Percentiles rank a stretch among this genome's conserved stretches.
phyloP scores from a whole-genome alignment of 192 early-diverging fungal genomes.

The Entomortierella chlamydospora region DNA sequence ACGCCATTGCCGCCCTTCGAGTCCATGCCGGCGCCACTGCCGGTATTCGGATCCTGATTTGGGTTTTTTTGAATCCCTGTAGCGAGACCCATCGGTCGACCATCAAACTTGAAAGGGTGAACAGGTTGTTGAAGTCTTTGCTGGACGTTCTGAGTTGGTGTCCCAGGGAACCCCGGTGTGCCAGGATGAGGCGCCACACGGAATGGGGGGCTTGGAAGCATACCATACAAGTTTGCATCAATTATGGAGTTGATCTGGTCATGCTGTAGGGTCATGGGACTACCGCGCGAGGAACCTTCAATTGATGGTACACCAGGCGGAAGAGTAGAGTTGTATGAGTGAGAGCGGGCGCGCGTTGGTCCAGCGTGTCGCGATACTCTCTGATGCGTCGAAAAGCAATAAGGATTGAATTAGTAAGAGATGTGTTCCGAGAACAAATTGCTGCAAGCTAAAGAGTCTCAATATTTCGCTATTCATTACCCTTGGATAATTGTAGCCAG shows the following conservation, averaged over 20 bases:
- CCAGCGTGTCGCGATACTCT: slow-evolving; percentile 24
- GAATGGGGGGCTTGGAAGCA: slow-evolving; percentile 16
- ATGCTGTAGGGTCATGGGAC: background rate
- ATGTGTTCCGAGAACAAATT: no score
- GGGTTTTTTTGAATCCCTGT: background rate
- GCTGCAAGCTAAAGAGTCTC: no score
- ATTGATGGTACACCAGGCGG: slow-evolving; percentile 17
- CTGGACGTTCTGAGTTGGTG: background rate
- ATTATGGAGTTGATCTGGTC: slow-evolving; percentile 34
- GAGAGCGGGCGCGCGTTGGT: slow-evolving; percentile 28
- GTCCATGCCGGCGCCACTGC: slow-evolving; percentile 4
- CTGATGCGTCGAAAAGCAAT: background rate
- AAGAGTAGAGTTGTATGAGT: slow-evolving; percentile 38
- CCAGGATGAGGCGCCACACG: background rate
- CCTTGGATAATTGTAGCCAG: slow-evolving; percentile 56
- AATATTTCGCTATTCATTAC: slow-evolving; percentile 14
- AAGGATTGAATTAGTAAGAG: background rate
- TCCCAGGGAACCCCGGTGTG: background rate
- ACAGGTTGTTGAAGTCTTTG: background rate
- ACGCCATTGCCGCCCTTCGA: background rate
- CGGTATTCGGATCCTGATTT: background rate
- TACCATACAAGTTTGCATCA: slow-evolving; percentile 25
- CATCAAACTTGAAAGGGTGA: slow-evolving; percentile 24
- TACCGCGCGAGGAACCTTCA: slow-evolving; percentile 8
- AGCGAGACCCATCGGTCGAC: background rate